Percentiles rank a stretch among this genome's conserved stretches.
Evolutionary conservation across 1,139 yeast genomes (phyloP).

Genomic region (Saccharomycopsis hybrid): DNA sequence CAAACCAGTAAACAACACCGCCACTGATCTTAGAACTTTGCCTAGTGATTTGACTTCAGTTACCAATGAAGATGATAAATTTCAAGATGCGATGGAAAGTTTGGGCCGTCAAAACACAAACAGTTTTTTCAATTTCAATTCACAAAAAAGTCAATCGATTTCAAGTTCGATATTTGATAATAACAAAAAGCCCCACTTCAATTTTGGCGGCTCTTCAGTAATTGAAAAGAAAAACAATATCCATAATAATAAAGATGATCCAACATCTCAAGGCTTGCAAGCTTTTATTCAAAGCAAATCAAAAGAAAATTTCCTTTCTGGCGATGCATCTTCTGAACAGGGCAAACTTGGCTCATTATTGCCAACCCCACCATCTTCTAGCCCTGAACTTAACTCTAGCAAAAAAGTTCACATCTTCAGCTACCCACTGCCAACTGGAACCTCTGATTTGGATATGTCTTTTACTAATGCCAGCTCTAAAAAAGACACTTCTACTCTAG

Average conservation of each 20-base stretch:
- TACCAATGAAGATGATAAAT: conserved; percentile 9
- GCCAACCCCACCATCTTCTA: not conserved
- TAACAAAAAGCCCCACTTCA: conserved; percentile 4
- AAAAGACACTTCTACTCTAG: not conserved
- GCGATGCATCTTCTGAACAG: not conserved
- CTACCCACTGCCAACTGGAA: not conserved
- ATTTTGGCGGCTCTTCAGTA: conserved; percentile 1
- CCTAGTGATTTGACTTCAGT: not conserved
- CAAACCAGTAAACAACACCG: not conserved
- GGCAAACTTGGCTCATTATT: not conserved
- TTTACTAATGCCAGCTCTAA: not conserved
- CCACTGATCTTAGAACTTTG: not conserved
- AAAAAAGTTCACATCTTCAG: not conserved
- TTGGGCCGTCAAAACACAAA: conserved; percentile 10
- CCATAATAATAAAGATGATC: no score
- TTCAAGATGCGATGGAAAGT: conserved; percentile 16
- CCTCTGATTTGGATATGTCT: not conserved
- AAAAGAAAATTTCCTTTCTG: not conserved
- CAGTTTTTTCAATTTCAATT: conserved; percentile 9
- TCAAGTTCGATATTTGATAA: not conserved
- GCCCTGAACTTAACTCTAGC: conserved; percentile 5
- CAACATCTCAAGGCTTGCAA: no score
- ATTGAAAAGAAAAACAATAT: not conserved
- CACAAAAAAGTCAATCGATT: not conserved
- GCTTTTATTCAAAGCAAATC: not conserved